Conservation (phyloP, 441 rosid species). For the Populus hybrid region DNA sequence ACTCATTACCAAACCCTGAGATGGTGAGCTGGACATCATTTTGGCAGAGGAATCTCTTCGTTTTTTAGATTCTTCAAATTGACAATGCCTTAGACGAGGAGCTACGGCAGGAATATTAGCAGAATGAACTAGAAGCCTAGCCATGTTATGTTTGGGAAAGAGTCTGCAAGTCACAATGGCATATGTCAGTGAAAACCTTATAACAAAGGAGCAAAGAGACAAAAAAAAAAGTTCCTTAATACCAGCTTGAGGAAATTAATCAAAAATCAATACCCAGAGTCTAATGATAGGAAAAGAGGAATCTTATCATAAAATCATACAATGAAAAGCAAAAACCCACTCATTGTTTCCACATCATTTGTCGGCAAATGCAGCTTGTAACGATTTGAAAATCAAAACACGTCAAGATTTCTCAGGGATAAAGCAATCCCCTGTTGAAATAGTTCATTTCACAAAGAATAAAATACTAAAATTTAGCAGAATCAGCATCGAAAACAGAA, state of each 20-base stretch:
- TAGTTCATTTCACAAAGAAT: neutral
- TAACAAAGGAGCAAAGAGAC: neutral
- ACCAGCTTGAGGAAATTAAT: neutral
- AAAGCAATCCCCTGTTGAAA: neutral
- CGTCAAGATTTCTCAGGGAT: neutral
- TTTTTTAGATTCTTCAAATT: constrained; percentile 39
- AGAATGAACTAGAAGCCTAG: constrained; percentile 55
- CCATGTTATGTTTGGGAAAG: constrained; percentile 42
- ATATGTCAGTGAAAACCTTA: constrained; percentile 12
- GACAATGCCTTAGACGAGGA: constrained; percentile 38
- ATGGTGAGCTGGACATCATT: constrained; percentile 46
- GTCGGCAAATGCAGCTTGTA: neutral
- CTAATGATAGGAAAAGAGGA: neutral
- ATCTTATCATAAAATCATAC: neutral
- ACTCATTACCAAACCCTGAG: constrained; percentile 44
- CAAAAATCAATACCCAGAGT: neutral
- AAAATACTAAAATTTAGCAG: neutral
- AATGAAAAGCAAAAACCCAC: neutral
- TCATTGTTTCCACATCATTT: neutral
- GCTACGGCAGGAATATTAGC: constrained; percentile 44
- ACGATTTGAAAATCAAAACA: neutral
- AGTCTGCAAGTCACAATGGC: constrained; percentile 37
- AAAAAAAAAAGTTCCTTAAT: neutral
- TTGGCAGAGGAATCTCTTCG: constrained; percentile 36
- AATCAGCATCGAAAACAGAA: neutral